Percentiles rank a stretch among this genome's conserved stretches.
Evolutionary conservation across 1,284 basidiomycete species (phyloP).

Genomic region (Boletus semigastroideus): DNA sequence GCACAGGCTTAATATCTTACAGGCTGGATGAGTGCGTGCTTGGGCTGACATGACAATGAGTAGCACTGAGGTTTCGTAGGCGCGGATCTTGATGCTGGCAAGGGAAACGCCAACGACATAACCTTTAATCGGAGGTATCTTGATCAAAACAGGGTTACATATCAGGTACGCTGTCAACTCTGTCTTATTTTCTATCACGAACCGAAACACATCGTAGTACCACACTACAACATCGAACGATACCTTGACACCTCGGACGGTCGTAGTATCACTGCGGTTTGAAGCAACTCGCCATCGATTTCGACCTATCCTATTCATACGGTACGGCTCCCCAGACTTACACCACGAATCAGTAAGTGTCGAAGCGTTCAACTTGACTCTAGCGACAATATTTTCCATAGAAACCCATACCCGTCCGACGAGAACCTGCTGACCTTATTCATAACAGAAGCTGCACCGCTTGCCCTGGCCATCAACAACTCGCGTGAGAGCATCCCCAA

Average conservation of each 20-base stretch:
- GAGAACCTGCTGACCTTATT: conserved; percentile 63
- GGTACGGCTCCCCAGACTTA: conserved; percentile 77
- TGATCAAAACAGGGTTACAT: conserved; percentile 72
- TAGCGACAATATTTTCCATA: conserved; percentile 19
- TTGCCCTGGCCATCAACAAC: conserved; percentile 61
- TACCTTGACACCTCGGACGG: conserved; percentile 61
- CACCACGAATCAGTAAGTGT: conserved; percentile 55
- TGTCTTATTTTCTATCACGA: neutral
- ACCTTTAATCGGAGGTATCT: conserved; percentile 70
- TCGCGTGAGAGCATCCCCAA: conserved; percentile 58
- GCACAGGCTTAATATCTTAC: neutral
- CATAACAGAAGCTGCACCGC: conserved; percentile 55
- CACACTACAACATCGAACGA: conserved; percentile 46
- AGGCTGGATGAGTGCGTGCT: conserved; percentile 36
- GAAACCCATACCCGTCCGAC: conserved; percentile 65
- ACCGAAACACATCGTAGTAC: conserved; percentile 43
- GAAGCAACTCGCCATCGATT: conserved; percentile 48
- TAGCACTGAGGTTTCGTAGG: conserved; percentile 34
- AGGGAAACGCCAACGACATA: conserved; percentile 46
- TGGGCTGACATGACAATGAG: neutral
- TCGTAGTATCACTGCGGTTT: conserved; percentile 55
- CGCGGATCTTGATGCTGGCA: conserved; percentile 44
- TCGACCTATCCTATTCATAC: conserved; percentile 54
- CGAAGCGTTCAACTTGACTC: neutral
- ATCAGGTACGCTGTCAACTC: conserved; percentile 44